These are phyloP conservation scores for Clarireedia sp. DNA, from an alignment of 2,329 filamentous ascomycete genomes.

Conservation along the genomic window DNA sequence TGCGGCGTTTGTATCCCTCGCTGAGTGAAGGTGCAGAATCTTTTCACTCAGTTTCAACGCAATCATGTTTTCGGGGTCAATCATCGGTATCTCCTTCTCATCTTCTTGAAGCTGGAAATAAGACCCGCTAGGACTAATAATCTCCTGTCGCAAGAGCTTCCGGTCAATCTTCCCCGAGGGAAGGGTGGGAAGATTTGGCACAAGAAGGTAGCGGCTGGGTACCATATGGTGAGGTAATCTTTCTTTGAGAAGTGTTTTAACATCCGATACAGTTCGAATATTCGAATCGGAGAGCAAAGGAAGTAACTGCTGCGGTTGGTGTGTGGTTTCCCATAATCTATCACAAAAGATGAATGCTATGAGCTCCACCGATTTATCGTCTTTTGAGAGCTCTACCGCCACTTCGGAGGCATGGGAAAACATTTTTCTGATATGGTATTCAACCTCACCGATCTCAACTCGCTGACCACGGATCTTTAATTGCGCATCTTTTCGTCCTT, in stretches of 20 bases:
- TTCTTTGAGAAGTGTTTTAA: background rate
- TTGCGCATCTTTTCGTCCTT: background rate
- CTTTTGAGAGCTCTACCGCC: too few species aligned
- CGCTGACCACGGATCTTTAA: background rate
- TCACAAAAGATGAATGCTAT: too few species aligned
- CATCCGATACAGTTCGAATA: too few species aligned
- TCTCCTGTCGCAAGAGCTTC: constrained; percentile 10
- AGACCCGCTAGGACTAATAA: background rate
- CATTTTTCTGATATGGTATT: too few species aligned
- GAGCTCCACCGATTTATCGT: too few species aligned
- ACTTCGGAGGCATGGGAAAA: too few species aligned
- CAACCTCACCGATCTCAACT: background rate
- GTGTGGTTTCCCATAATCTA: too few species aligned
- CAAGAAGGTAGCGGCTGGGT: constrained; percentile 13
- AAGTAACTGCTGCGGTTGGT: too few species aligned
- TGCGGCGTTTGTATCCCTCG: background rate
- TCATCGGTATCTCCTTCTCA: background rate
- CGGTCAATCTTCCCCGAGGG: constrained; percentile 19
- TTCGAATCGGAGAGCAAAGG: too few species aligned
- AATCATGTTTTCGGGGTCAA: background rate
- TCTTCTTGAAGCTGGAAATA: background rate
- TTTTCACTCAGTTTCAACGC: constrained; percentile 1
- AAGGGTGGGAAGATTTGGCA: constrained; percentile 11
- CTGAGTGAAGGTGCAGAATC: background rate
- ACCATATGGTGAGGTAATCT: constrained; percentile 18